Percentiles rank a stretch among this genome's conserved stretches.
Conservation (phyloP, 306 rosid species). For the Malus sieversii region DNA sequence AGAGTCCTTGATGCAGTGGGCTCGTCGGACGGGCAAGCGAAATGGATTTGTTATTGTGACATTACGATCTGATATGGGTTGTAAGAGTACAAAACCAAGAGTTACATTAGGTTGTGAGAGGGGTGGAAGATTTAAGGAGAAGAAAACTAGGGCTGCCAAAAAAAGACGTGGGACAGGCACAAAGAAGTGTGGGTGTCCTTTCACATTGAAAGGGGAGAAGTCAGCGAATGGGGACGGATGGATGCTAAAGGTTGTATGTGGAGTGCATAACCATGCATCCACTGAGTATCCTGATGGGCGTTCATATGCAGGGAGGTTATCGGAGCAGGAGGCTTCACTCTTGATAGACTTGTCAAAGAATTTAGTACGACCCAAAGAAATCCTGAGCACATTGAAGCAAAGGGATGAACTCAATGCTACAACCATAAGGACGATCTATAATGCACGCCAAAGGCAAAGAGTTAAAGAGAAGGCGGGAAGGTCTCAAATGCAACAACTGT, state of each 20-base stretch:
- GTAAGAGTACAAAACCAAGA: conserved; percentile 23
- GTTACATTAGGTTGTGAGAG: conserved; percentile 26
- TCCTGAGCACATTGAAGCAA: conserved; percentile 20
- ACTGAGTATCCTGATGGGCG: conserved; percentile 15
- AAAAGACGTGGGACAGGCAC: conserved; percentile 17
- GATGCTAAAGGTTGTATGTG: conserved; percentile 22
- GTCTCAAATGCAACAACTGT: conserved; percentile 23
- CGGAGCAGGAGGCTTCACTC: conserved; percentile 7
- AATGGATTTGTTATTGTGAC: conserved; percentile 24
- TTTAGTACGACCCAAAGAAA: conserved; percentile 24
- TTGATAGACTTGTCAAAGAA: conserved; percentile 22
- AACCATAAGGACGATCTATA: conserved; percentile 22
- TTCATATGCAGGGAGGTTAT: conserved; percentile 23
- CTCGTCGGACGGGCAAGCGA: conserved; percentile 22
- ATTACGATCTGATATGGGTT: conserved; percentile 15
- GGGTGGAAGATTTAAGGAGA: conserved; percentile 19
- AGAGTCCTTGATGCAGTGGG: conserved; percentile 23
- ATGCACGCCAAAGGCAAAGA: conserved; percentile 25
- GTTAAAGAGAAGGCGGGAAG: conserved; percentile 6
- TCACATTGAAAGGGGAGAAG: conserved; percentile 20
- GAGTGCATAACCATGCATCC: conserved; percentile 21
- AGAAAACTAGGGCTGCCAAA: neutral
- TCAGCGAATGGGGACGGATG: conserved; percentile 12
- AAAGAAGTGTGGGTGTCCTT: conserved; percentile 24
- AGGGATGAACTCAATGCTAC: conserved; percentile 20